Percentiles rank a stretch among this genome's conserved stretches.
Evolutionary conservation across 208 protist genomes (phyloP).

Genomic region (Leishmania lainsoni): DNA sequence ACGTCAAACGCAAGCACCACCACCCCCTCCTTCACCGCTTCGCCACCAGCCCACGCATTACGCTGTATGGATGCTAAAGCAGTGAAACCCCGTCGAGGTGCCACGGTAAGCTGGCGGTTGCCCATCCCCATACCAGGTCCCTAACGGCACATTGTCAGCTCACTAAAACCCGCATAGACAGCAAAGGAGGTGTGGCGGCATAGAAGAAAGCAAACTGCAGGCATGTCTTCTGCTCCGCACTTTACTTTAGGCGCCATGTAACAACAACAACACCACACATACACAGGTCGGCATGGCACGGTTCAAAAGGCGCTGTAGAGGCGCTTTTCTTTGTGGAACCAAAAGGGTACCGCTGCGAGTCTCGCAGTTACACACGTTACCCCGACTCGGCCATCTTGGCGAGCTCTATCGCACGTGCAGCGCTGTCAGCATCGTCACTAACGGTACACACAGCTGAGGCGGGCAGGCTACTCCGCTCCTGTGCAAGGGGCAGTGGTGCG

Average conservation of each 20-base stretch:
- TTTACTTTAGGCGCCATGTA: background rate
- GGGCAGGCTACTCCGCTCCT: background rate
- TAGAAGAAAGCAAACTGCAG: background rate
- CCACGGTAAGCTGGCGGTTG: background rate
- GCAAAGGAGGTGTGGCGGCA: background rate
- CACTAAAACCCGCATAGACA: background rate
- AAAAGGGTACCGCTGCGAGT: background rate
- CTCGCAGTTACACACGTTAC: background rate
- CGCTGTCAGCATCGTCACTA: background rate
- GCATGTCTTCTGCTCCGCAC: background rate
- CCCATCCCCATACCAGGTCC: background rate
- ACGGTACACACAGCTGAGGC: background rate
- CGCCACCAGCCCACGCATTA: background rate
- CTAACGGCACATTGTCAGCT: background rate
- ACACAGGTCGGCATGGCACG: background rate
- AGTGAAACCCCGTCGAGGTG: background rate
- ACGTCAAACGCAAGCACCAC: background rate
- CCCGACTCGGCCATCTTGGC: constrained; percentile 14
- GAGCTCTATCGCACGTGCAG: constrained; percentile 24
- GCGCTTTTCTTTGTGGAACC: background rate
- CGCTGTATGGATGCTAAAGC: background rate
- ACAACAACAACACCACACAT: background rate
- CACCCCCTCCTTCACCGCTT: background rate
- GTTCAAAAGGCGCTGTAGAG: background rate
- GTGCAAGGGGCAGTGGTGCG: background rate